Percentiles rank a stretch among this genome's conserved stretches.
Conservation (phyloP, 1,284 basidiomycete species). For the Cystobasidiaceae sp. region DNA sequence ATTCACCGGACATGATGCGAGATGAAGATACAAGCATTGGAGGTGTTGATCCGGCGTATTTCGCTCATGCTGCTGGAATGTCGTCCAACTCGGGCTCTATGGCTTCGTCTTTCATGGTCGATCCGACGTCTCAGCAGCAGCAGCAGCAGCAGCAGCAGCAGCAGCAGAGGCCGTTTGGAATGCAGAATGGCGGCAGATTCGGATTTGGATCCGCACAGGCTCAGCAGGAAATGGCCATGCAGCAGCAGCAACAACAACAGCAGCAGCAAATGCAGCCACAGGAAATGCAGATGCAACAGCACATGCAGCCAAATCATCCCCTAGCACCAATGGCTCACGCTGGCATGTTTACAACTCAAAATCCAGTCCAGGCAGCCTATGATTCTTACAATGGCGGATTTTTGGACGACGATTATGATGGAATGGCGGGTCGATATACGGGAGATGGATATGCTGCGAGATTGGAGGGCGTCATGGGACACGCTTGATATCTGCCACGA, state of each 20-base stretch:
- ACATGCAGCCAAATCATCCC: background rate
- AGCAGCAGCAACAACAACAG: background rate
- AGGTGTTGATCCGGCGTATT: background rate
- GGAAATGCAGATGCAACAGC: background rate
- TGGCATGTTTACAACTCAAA: slow-evolving; percentile 7
- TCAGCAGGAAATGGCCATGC: background rate
- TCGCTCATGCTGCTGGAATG: too few relatives aligned
- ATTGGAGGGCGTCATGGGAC: slow-evolving; percentile 27
- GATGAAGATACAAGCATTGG: slow-evolving; percentile 8
- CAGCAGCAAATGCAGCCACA: background rate
- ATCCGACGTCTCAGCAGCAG: too few relatives aligned
- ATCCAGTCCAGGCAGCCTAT: slow-evolving; percentile 19
- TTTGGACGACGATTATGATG: slow-evolving; percentile 18
- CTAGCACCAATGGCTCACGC: background rate
- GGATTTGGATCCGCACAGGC: too few relatives aligned
- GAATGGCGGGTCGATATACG: slow-evolving; percentile 20
- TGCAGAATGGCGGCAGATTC: too few relatives aligned
- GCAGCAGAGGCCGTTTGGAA: too few relatives aligned
- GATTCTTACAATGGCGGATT: slow-evolving; percentile 27
- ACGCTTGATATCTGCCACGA: background rate
- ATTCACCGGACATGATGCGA: slow-evolving; percentile 12
- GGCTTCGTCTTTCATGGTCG: too few relatives aligned
- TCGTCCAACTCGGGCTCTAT: too few relatives aligned
- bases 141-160: background rate
- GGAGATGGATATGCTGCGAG: slow-evolving; percentile 21